These are phyloP conservation scores for Solanum dulcamara DNA, from an alignment of 257 asterid genomes.

Conservation along the genomic window DNA sequence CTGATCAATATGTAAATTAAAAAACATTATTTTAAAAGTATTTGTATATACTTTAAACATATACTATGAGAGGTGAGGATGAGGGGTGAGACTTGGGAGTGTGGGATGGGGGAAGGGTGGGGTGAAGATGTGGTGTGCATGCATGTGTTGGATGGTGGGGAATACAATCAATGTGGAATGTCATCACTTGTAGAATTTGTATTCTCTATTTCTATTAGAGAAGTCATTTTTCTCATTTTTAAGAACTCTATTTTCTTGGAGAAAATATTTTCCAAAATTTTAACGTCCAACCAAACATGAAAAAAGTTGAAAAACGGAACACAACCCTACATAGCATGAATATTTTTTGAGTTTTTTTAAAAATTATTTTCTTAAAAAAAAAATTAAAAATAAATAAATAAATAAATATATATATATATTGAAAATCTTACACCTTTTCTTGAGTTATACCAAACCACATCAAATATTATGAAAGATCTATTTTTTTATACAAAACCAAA, in stretches of 20 bases:
- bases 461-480: neutral
- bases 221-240: neutral
- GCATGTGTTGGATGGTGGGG: neutral
- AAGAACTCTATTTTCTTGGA: neutral
- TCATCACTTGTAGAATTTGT: fast-evolving
- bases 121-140: neutral
- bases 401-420: neutral
- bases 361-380: too few relatives aligned
- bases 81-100: neutral
- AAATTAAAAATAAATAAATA: too few relatives aligned
- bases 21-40: neutral
- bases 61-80: neutral
- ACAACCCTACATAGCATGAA: neutral
- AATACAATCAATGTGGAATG: neutral
- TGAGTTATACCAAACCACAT: neutral
- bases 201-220: neutral
- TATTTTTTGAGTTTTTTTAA: too few relatives aligned
- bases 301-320: neutral
- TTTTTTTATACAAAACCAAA: neutral
- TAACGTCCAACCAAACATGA: neutral
- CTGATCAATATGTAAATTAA: neutral
- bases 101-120: too few relatives aligned
- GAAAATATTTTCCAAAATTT: neutral
- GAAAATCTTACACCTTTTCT: neutral
- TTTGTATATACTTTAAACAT: neutral